phyloP scores from a whole-genome alignment of 208 protist genomes.

The Leishmania mexicana region DNA sequence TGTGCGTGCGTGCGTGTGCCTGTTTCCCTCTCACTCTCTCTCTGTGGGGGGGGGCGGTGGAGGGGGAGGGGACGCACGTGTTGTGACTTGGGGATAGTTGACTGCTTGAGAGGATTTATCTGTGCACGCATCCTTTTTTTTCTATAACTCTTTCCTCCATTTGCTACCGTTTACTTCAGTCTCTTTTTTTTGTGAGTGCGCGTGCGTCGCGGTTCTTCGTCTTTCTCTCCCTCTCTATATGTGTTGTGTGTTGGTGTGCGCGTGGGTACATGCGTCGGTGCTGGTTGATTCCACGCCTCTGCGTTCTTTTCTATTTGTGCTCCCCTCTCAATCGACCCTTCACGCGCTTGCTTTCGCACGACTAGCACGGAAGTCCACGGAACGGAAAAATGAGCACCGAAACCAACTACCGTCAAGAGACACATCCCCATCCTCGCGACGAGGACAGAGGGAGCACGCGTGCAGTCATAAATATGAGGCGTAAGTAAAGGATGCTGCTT shows the following conservation, averaged over 20 bases:
- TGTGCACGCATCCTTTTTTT: background rate
- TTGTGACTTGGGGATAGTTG: background rate
- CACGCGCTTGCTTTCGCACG: background rate
- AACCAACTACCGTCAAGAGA: background rate
- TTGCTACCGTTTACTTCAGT: background rate
- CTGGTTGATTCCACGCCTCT: background rate
- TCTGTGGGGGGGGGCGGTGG: background rate
- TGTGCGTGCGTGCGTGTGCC: background rate
- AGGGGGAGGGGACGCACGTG: background rate
- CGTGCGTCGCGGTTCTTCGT: background rate
- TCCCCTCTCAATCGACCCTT: background rate
- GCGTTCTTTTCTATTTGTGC: background rate
- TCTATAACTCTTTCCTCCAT: background rate
- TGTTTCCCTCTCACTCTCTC: background rate
- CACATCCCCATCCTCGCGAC: background rate
- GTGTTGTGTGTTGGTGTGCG: background rate
- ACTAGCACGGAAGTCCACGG: background rate
- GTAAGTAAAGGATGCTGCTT: background rate
- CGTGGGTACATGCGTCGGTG: background rate
- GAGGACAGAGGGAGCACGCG: too few species aligned
- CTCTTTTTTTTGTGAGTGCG: background rate
- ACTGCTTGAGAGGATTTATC: background rate
- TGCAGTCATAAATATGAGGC: background rate
- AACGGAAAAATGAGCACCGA: background rate
- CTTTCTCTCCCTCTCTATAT: background rate